A percentile compares a stretch with the other conserved stretches of the same genome.
Conservation (phyloP, 2,329 filamentous ascomycete genomes). For the Neopestalotiopsis clavispora region DNA sequence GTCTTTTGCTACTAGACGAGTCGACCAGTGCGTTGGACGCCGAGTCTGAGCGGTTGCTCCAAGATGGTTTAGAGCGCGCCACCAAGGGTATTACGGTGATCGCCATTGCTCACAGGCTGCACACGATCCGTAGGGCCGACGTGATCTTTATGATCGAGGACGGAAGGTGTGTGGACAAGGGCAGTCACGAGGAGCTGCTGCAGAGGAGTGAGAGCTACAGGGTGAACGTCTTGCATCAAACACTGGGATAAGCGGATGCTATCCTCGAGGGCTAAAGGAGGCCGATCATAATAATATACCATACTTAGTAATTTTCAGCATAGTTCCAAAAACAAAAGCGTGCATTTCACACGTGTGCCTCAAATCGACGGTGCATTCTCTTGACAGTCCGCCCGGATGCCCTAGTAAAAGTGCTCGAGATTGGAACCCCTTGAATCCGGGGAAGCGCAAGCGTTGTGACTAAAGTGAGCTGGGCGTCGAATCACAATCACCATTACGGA, state of each 20-base stretch:
- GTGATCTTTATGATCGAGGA: conserved; percentile 62
- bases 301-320: conserved; percentile 1
- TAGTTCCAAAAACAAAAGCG: not conserved
- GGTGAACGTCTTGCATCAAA: conserved; percentile 57
- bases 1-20: conserved; percentile 80
- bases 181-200: conserved; percentile 59
- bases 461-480: not conserved
- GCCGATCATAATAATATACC: not conserved
- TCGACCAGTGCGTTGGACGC: conserved; percentile 80
- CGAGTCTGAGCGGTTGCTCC: conserved; percentile 69
- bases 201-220: conserved; percentile 57
- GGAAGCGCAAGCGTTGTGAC: not conserved
- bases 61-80: conserved; percentile 67
- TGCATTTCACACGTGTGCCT: not conserved
- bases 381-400: no score
- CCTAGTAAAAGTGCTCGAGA: no score
- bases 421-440: conserved; percentile 1
- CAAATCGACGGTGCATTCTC: not conserved
- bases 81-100: conserved; percentile 60
- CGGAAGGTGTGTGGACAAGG: conserved; percentile 55
- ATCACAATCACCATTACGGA: not conserved
- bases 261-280: not conserved
- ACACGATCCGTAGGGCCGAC: conserved; percentile 61
- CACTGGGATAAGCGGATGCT: conserved; percentile 24
- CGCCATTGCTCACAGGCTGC: conserved; percentile 62